Evolutionary conservation across 75 land plant genomes (phyloP).

Genomic region (Selaginella tamariscina): DNA sequence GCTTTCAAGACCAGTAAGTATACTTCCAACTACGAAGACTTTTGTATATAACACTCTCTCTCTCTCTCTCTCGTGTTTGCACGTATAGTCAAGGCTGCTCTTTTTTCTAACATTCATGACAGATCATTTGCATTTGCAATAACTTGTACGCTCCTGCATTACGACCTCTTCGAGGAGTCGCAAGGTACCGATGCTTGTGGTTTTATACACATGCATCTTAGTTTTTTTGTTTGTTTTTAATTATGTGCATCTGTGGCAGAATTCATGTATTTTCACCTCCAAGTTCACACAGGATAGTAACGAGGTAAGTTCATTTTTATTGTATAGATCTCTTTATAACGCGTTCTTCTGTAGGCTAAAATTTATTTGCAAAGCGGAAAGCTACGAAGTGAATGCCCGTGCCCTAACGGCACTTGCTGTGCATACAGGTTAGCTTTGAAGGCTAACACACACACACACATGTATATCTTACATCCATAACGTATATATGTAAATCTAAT

Average conservation of each 20-base stretch:
- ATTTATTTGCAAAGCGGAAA: slow-evolving; percentile 73
- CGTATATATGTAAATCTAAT: neutral
- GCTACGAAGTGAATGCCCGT: slow-evolving; percentile 59
- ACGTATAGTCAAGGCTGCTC: neutral
- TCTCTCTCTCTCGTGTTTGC: neutral
- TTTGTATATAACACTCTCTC: neutral
- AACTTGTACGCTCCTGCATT: slow-evolving; percentile 92
- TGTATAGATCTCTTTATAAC: neutral
- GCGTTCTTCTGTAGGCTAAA: slow-evolving; percentile 42
- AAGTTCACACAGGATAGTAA: slow-evolving; percentile 68
- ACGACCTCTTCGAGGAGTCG: slow-evolving; percentile 75
- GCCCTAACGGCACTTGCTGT: slow-evolving; percentile 85
- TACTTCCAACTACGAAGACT: neutral
- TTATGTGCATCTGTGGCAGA: slow-evolving; percentile 28
- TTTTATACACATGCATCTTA: neutral
- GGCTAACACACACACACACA: neutral
- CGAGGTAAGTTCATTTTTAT: slow-evolving; percentile 37
- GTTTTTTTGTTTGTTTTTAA: slow-evolving; percentile 8
- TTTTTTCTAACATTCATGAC: neutral
- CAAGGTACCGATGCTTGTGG: slow-evolving; percentile 48
- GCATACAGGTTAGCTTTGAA: slow-evolving; percentile 45
- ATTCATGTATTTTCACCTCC: slow-evolving; percentile 81
- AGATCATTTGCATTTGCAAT: slow-evolving; percentile 98
- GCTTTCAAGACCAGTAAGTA: slow-evolving; percentile 67
- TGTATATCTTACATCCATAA: neutral